phyloP scores from a whole-genome alignment of 2,329 filamentous ascomycete species.

The Fusarium verrucosum region DNA sequence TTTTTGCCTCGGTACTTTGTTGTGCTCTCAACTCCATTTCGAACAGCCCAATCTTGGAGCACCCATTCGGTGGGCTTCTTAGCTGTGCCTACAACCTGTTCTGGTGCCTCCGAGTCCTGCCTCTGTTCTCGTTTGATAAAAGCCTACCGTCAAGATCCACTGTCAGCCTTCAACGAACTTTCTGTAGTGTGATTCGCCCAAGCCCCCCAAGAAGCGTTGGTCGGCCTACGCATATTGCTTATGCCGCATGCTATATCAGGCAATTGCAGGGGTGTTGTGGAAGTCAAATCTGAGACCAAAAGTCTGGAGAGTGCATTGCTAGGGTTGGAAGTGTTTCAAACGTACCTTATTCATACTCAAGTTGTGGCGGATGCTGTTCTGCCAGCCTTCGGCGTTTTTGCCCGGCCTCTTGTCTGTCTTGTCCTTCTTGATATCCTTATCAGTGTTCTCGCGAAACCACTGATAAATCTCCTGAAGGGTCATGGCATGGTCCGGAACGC shows the following conservation, averaged over 20 bases:
- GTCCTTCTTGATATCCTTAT: constrained; percentile 75
- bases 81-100: constrained; percentile 41
- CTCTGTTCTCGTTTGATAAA: constrained; percentile 54
- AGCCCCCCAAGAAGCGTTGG: constrained; percentile 12
- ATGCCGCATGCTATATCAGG: constrained; percentile 15
- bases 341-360: constrained; percentile 92
- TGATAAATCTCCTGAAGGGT: constrained; percentile 87
- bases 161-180: constrained; percentile 26
- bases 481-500: constrained; percentile 73
- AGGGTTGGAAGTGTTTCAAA: constrained; percentile 2
- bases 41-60: constrained; percentile 74
- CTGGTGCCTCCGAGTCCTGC: constrained; percentile 5
- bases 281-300: constrained; percentile 23
- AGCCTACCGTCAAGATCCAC: constrained; percentile 45
- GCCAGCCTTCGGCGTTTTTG: constrained; percentile 74
- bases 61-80: constrained; percentile 81
- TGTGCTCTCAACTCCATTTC: constrained; percentile 82
- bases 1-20: constrained; percentile 75
- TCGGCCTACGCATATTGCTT: constrained; percentile 18
- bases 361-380: constrained; percentile 95
- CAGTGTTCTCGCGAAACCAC: constrained; percentile 86
- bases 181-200: not conserved
- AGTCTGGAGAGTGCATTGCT: constrained; percentile 20
- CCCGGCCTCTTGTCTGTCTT: constrained; percentile 43
- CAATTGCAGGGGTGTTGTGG: not conserved